Evolutionary conservation across 169 alveolate genomes (phyloP).

Genomic region (Cryptosporidium ryanae): DNA sequence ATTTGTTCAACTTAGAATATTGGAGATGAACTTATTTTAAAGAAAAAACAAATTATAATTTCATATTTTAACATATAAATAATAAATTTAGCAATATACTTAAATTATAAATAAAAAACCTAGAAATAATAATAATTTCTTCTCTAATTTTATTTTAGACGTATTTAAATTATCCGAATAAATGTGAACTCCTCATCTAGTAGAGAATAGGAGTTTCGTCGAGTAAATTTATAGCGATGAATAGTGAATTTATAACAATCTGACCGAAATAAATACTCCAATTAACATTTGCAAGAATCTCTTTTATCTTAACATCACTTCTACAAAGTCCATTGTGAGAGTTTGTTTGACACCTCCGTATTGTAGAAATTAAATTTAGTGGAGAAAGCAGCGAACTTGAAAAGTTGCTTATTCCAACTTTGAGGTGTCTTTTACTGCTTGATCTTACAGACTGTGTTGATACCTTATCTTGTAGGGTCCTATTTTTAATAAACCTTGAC

Average conservation of each 20-base stretch:
- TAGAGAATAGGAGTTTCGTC: not conserved
- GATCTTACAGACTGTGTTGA: not conserved
- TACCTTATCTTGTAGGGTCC: not conserved
- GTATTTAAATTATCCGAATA: no score
- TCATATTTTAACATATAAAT: no score
- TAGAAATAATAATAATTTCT: no score
- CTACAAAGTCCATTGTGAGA: slow-evolving; percentile 50
- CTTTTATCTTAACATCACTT: slow-evolving; percentile 39
- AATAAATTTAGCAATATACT: no score
- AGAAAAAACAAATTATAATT: no score
- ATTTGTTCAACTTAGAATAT: no score
- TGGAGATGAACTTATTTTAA: no score
- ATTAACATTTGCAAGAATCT: slow-evolving; percentile 50
- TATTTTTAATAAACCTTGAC: not conserved
- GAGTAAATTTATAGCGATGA: slow-evolving; percentile 36
- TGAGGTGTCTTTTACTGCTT: slow-evolving; percentile 31
- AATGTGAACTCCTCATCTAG: no score
- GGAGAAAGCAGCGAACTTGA: slow-evolving; percentile 53
- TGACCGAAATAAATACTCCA: slow-evolving; percentile 67
- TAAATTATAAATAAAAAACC: no score
- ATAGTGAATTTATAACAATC: slow-evolving; percentile 22
- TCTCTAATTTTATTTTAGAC: no score
- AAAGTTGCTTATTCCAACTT: slow-evolving; percentile 15
- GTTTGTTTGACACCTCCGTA: slow-evolving; percentile 49
- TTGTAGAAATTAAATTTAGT: slow-evolving; percentile 32